Base-by-base conservation (phyloP, 352 stramenopile species). In the Phytophthora uliginosa region DNA sequence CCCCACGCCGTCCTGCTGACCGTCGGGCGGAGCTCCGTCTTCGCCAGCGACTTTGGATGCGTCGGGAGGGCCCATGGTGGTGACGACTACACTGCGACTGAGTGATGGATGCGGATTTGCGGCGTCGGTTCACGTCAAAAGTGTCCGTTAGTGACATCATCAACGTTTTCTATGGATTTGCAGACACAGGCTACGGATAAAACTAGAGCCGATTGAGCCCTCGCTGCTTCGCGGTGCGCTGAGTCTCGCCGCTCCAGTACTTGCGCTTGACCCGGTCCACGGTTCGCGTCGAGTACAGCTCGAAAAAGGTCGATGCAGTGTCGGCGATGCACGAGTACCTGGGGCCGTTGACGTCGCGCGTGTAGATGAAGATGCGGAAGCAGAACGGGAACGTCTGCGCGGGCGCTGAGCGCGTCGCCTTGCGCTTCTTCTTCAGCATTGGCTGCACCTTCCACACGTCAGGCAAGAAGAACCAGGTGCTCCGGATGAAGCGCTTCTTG, bases 401-500 rank as follows among this genome's bases (percentile, higher is more conserved):
- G 0, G 89, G 89, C 2, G 80, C 76, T 15, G 89, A 94, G 22
- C 88, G 85, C 52, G 89, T 96, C 18, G 89, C 88, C 68, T 96
- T 96, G 78, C 89, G 88, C 73, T 96, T 96, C 77, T 96, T 96
- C 74, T 95, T 94, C 50, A 96, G 78, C 84, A 94, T 93, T 40
- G 89, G 88, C 73, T 95, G 88, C 47, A 96, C 86, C 62, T 96
- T 96, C 89, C 89, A 96, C 55, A 96, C 89, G 58, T 96, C 89
- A 2, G 89, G 89, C 34, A 95, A 54, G 59, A 96, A 96, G 71
- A 95, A 94, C 89, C 89, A 96, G 54, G 85, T 96, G 63, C 83
- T 93, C 48, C 80, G 86, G 17, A 91, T 73, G 40, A 81, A 58
- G 15, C 51, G 66, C 34, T 74, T 69, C 28, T 58, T 52, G 18